Evolutionary conservation across 768 basidiomycete species (phyloP).

Genomic region (Trametes elegans): DNA sequence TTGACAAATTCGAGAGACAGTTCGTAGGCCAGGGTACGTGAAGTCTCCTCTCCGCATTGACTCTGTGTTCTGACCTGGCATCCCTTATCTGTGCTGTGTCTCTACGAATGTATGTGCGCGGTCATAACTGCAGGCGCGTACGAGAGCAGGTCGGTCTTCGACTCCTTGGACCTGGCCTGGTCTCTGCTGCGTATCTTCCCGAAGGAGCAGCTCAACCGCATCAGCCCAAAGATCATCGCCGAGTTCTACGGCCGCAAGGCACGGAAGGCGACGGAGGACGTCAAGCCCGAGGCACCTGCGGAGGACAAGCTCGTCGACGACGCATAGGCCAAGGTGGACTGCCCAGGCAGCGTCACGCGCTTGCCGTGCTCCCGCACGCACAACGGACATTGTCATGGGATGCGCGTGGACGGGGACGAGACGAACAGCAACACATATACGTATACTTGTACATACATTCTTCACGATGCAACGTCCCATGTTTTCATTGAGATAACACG

Average conservation of each 20-base stretch:
- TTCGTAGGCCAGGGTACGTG: conserved; percentile 92
- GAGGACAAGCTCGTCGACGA: conserved; percentile 67
- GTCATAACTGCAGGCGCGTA: conserved; percentile 64
- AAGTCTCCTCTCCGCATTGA: neutral
- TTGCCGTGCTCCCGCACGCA: neutral
- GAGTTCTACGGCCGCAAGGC: conserved; percentile 91
- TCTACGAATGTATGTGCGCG: neutral
- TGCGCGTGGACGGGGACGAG: neutral
- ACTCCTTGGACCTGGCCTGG: conserved; percentile 97
- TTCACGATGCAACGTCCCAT: conserved; percentile 3
- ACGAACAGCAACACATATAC: neutral
- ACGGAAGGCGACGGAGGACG: conserved; percentile 57
- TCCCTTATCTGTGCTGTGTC: conserved; percentile 4
- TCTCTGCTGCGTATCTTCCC: conserved; percentile 96
- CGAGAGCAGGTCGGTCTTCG: conserved; percentile 94
- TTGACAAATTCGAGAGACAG: conserved; percentile 96
- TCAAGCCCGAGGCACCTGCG: conserved; percentile 40
- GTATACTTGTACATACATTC: conserved; percentile 14
- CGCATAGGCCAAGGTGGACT: conserved; percentile 17
- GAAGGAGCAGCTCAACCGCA: conserved; percentile 96
- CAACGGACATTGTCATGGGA: conserved; percentile 4
- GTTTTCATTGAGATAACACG: too few relatives aligned
- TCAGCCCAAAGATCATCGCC: conserved; percentile 92
- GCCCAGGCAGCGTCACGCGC: neutral
- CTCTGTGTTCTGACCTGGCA: conserved; percentile 15